Evolutionary conservation across 345 rosid species (phyloP), one percentile per base, ranked within the genome.

Genomic region (Lepidium aucheri): DNA sequence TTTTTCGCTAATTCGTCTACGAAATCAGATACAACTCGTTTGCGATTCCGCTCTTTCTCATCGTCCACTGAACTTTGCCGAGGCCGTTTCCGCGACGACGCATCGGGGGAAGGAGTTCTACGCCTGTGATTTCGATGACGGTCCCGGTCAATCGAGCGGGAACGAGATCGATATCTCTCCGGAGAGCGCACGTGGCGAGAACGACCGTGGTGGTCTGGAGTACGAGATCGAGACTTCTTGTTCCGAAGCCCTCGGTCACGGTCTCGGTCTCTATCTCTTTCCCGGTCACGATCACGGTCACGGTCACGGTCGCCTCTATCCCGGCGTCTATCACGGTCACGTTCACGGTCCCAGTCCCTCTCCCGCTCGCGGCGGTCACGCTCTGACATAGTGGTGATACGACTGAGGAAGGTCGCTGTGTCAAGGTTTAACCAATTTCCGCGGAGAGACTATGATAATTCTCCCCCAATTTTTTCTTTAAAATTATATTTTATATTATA

Each of bases 191-290:
- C 76, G 30, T 75, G 78, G 30, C 82, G 81, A 40, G 87, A 75
- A 11, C 94, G 83, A 18, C 83, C 38, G 82, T 74, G 78, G 38
- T 73, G 87, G 38, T 86, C 90, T 11, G 91, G 91, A 10, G 94
- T 80, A 24, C 84, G 84, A n/a, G 94, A 80, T 50, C 85, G 86
- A 6, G 91, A 92, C 8, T 90, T 81, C 72, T 84, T 89, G 78
- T 76, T 84, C 9, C 64, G 13, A 1, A 60, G 11, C 22, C 52
- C 77, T 4, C 96, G 84, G 1, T 35, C 52, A 18, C 86, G 80
- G 13, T 84, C 93, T 0, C 85, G 70, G 24, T 82, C 95, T 12
- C 79, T 53, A 6, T 82, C 86, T 9, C 88, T 51, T 2, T 81
- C 86, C 7, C 72, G 65, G 3, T 80, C 81, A 1, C 81, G 50